phyloP scores from a whole-genome alignment of 2,329 filamentous ascomycete genomes.

The Colletotrichum sp. region DNA sequence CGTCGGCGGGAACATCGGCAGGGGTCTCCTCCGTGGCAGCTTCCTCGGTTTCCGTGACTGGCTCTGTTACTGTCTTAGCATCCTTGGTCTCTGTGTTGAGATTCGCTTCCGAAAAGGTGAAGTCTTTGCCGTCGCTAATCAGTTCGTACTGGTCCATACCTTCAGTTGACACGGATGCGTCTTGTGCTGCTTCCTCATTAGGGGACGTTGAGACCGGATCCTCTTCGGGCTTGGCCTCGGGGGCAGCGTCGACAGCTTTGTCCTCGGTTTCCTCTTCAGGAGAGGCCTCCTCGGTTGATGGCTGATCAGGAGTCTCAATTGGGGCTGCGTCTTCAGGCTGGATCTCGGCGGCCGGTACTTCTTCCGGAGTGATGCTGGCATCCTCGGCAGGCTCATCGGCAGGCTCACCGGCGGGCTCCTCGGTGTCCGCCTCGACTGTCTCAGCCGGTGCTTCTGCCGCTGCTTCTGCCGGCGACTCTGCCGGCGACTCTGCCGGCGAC shows the following conservation, averaged over 20 bases:
- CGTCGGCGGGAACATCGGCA: neutral
- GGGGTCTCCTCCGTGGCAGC: neutral
- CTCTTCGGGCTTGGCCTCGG: neutral
- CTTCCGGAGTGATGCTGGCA: neutral
- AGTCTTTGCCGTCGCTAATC: constrained; percentile 18
- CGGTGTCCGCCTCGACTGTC: neutral
- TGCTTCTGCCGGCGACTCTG: too few species aligned
- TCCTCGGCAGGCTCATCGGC: neutral
- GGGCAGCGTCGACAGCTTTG: neutral
- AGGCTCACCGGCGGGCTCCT: neutral
- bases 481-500: too few species aligned
- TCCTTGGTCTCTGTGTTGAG: neutral
- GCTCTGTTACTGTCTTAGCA: constrained; percentile 11
- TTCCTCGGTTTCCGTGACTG: neutral
- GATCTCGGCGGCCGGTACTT: neutral
- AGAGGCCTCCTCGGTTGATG: neutral
- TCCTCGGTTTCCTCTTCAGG: neutral
- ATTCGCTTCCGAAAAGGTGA: neutral
- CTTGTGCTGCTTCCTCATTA: neutral
- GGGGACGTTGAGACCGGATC: neutral
- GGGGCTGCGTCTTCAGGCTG: neutral
- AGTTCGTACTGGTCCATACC: constrained; percentile 18
- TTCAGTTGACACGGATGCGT: neutral
- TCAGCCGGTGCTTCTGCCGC: neutral
- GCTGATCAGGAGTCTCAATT: neutral